Conservation (phyloP, 1,284 basidiomycete genomes). For the Rhodotorula glutinis region DNA sequence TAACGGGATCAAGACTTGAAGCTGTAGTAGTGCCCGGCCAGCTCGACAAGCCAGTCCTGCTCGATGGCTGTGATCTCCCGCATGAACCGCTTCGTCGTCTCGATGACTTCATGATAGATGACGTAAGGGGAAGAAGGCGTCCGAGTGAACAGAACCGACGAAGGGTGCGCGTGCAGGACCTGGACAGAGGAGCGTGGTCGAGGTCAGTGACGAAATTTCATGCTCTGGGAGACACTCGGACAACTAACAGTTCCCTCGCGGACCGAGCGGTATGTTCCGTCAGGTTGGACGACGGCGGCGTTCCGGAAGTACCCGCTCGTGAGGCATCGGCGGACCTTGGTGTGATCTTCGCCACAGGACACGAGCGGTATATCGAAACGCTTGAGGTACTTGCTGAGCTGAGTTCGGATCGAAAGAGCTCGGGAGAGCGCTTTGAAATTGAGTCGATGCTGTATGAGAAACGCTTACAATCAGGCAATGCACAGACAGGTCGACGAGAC, state of each 20-base stretch:
- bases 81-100: slow-evolving; percentile 79
- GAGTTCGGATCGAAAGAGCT: slow-evolving; percentile 83
- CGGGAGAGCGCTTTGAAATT: slow-evolving; percentile 90
- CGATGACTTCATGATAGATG: slow-evolving; percentile 82
- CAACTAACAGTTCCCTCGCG: slow-evolving; percentile 73
- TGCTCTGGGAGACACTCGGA: no score
- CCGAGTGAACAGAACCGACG: slow-evolving; percentile 88
- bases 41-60: slow-evolving; percentile 54
- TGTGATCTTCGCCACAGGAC: slow-evolving; percentile 57
- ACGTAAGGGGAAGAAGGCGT: slow-evolving; percentile 88
- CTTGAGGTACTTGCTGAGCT: slow-evolving; percentile 87
- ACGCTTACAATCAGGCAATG: neutral
- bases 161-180: slow-evolving; percentile 86
- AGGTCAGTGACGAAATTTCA: no score
- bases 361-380: slow-evolving; percentile 73
- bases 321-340: slow-evolving; percentile 71
- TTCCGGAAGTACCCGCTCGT: slow-evolving; percentile 93
- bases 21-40: slow-evolving; percentile 48
- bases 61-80: slow-evolving; percentile 56
- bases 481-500: no score
- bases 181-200: slow-evolving; percentile 45
- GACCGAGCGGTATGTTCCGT: slow-evolving; percentile 65
- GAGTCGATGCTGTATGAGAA: slow-evolving; percentile 65
- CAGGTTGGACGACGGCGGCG: slow-evolving; percentile 64
- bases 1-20: slow-evolving; percentile 20